These are phyloP conservation scores for Pichia sp. DNA, from an alignment of 1,139 yeast species.

Conservation along the genomic window DNA sequence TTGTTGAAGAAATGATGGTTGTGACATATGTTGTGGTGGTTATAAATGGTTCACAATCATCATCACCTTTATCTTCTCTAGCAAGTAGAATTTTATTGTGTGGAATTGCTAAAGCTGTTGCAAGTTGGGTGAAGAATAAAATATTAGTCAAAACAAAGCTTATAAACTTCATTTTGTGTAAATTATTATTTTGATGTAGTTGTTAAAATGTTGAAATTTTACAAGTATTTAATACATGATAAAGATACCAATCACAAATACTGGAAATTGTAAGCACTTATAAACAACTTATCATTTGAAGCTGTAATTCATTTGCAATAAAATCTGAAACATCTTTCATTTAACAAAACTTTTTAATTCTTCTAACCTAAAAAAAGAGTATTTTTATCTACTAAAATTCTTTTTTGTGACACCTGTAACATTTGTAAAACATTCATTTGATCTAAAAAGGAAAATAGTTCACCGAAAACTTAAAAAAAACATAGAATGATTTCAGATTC, in stretches of 20 bases:
- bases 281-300: not conserved
- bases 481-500: not conserved
- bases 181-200: not conserved
- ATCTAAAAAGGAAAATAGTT: not conserved
- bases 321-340: not conserved
- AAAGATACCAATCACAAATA: not conserved
- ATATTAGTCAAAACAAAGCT: not conserved
- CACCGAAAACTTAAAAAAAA: not conserved
- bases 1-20: not conserved
- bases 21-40: slow-evolving; percentile 1
- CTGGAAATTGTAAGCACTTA: not conserved
- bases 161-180: not conserved
- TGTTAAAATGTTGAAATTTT: too few species aligned
- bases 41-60: slow-evolving; percentile 5
- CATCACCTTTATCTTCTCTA: not conserved
- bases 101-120: not conserved
- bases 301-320: not conserved
- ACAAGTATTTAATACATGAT: too few species aligned
- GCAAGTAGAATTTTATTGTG: not conserved
- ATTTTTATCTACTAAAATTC: too few species aligned
- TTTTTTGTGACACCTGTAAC: too few species aligned
- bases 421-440: too few species aligned
- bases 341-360: not conserved
- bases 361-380: too few species aligned
- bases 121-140: not conserved